Conservation (phyloP, 495 filamentous ascomycete species). For the Evansstolkia leycettana region DNA sequence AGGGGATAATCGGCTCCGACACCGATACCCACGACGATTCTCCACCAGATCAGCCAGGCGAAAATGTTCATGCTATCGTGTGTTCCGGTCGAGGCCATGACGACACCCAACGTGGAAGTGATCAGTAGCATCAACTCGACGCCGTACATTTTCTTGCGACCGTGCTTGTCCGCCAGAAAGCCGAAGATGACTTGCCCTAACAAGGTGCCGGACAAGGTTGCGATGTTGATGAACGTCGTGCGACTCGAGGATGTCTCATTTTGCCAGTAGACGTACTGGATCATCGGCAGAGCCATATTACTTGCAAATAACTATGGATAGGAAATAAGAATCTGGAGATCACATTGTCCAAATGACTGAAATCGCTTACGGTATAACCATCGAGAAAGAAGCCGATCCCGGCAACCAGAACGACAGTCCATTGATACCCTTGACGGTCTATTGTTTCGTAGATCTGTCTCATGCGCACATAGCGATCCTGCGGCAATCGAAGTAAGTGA, state of each 20-base stretch:
- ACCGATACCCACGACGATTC: constrained; percentile 45
- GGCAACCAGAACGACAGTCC: constrained; percentile 43
- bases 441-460: constrained; percentile 38
- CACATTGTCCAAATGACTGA: background rate
- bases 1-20: constrained; percentile 46
- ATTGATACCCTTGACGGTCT: constrained; percentile 34
- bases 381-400: constrained; percentile 59
- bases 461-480: constrained; percentile 37
- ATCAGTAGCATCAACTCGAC: constrained; percentile 49
- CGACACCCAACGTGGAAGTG: constrained; percentile 42
- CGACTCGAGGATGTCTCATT: constrained; percentile 24
- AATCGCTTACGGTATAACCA: constrained; percentile 46
- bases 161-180: constrained; percentile 46
- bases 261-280: constrained; percentile 51
- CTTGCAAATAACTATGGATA: constrained; percentile 41
- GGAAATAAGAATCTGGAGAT: background rate
- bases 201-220: constrained; percentile 45
- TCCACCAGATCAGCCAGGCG: constrained; percentile 46
- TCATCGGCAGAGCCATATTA: constrained; percentile 50
- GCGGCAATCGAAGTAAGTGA: background rate
- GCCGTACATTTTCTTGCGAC: constrained; percentile 54
- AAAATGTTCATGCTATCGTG: constrained; percentile 41
- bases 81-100: constrained; percentile 28
- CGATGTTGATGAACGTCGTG: constrained; percentile 42
- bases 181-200: constrained; percentile 52